These are phyloP conservation scores for Medicago arabica DNA, from an alignment of 306 rosid genomes.

Conservation along the genomic window DNA sequence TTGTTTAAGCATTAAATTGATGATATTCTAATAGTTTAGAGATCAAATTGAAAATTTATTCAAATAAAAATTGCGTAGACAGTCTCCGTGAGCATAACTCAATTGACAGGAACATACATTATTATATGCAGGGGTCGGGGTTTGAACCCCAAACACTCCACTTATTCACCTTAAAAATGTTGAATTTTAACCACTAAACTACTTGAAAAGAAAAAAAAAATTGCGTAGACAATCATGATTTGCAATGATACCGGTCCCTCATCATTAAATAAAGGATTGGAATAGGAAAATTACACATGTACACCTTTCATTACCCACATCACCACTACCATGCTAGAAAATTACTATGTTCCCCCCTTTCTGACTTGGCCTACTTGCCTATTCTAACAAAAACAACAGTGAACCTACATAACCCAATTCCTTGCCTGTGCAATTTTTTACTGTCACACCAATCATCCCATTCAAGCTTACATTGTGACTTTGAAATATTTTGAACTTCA, in stretches of 20 bases:
- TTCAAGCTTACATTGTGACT: not conserved
- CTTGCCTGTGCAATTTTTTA: not conserved
- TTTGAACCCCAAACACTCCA: too few relatives aligned
- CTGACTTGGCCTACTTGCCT: slow-evolving; percentile 50
- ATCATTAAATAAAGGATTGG: slow-evolving; percentile 60
- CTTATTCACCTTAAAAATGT: too few relatives aligned
- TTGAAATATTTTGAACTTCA: not conserved
- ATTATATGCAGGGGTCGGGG: too few relatives aligned
- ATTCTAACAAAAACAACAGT: slow-evolving; percentile 49
- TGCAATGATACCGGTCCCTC: slow-evolving; percentile 58
- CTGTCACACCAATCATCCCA: not conserved
- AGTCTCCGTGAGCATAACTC: too few relatives aligned
- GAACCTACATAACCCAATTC: slow-evolving; percentile 29
- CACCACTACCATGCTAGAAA: slow-evolving; percentile 55
- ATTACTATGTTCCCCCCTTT: slow-evolving; percentile 45
- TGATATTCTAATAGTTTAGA: too few relatives aligned
- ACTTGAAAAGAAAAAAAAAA: too few relatives aligned
- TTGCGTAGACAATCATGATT: slow-evolving; percentile 56
- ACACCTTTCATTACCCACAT: slow-evolving; percentile 72
- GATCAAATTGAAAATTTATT: too few relatives aligned
- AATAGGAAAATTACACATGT: slow-evolving; percentile 63
- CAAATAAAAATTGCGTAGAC: slow-evolving; percentile 24
- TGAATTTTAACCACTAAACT: too few relatives aligned
- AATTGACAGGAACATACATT: too few relatives aligned
- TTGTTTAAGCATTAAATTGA: too few relatives aligned